These are phyloP conservation scores for Aspergillus quadrilineatus DNA, from an alignment of 2,329 filamentous ascomycete genomes.

Conservation along the genomic window DNA sequence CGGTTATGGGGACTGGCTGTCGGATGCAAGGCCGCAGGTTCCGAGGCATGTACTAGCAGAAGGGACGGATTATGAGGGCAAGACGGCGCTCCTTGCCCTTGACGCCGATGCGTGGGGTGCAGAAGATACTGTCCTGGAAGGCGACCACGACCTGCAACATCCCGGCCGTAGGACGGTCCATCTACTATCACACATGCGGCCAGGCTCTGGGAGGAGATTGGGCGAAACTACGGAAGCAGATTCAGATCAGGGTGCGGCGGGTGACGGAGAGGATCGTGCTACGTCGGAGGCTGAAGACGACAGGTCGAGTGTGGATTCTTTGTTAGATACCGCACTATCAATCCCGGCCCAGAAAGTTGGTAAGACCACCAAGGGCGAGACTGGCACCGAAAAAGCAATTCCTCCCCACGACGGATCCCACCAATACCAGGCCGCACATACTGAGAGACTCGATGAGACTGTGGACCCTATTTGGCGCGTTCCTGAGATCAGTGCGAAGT, in stretches of 20 bases:
- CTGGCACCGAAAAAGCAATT: conserved; percentile 22
- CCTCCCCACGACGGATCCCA: conserved; percentile 11
- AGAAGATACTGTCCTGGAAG: conserved; percentile 5
- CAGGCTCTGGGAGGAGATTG: neutral
- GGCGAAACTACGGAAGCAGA: conserved; percentile 8
- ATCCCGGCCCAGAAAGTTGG: conserved; percentile 15
- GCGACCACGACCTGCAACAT: conserved; percentile 4
- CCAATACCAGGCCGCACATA: conserved; percentile 15
- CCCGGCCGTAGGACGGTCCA: conserved; percentile 8
- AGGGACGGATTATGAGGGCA: neutral
- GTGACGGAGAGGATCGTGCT: conserved; percentile 10
- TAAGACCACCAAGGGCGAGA: neutral
- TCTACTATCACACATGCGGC: conserved; percentile 11
- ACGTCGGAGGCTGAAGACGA: conserved; percentile 23
- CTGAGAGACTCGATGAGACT: conserved; percentile 14
- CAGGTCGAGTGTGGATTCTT: conserved; percentile 24
- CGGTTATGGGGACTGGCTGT: conserved; percentile 31
- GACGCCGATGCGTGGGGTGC: conserved; percentile 1
- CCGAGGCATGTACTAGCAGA: conserved; percentile 4
- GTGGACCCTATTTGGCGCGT: conserved; percentile 32
- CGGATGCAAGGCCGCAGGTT: neutral
- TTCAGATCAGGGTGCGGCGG: neutral
- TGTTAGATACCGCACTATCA: conserved; percentile 21
- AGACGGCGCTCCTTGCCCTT: neutral
- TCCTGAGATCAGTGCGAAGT: conserved; percentile 29